Percentiles rank a stretch among this genome's conserved stretches.
Evolutionary conservation across 495 filamentous ascomycete species (phyloP).

Genomic region (Baudoinia panamericana): DNA sequence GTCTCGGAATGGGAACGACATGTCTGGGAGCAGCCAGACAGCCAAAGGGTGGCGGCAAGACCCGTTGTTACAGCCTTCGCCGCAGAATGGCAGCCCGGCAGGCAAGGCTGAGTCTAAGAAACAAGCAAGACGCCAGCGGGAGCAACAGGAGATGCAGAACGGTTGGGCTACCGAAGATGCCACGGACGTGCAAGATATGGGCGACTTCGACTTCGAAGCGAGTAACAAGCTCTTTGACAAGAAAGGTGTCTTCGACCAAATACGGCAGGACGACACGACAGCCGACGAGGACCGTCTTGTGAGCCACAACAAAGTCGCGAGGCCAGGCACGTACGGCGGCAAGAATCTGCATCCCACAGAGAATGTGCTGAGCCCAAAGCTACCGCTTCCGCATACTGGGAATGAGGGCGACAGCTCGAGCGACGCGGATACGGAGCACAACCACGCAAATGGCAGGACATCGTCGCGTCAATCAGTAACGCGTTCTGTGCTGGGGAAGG

Average conservation of each 20-base stretch:
- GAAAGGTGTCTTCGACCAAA: constrained; percentile 70
- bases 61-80: constrained; percentile 49
- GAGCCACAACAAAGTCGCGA: constrained; percentile 65
- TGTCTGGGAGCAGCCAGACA: constrained; percentile 17
- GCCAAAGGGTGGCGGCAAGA: constrained; percentile 72
- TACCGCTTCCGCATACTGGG: constrained; percentile 21
- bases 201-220: constrained; percentile 83
- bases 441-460: constrained; percentile 36
- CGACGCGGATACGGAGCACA: constrained; percentile 48
- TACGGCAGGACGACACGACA: constrained; percentile 72
- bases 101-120: constrained; percentile 18
- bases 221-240: constrained; percentile 93
- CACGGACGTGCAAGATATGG: constrained; percentile 89
- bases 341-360: constrained; percentile 88
- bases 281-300: constrained; percentile 83
- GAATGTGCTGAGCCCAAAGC: constrained; percentile 64
- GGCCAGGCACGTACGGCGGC: constrained; percentile 65
- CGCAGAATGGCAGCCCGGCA: constrained; percentile 21
- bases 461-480: constrained; percentile 40
- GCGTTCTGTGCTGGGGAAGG: constrained; percentile 26
- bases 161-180: constrained; percentile 96
- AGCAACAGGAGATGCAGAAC: constrained; percentile 49
- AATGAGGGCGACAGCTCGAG: constrained; percentile 46
- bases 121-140: constrained; percentile 31
- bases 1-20: constrained; percentile 21